Conservation (phyloP, 2,329 filamentous ascomycete genomes). For the Myriangium duriaei region DNA sequence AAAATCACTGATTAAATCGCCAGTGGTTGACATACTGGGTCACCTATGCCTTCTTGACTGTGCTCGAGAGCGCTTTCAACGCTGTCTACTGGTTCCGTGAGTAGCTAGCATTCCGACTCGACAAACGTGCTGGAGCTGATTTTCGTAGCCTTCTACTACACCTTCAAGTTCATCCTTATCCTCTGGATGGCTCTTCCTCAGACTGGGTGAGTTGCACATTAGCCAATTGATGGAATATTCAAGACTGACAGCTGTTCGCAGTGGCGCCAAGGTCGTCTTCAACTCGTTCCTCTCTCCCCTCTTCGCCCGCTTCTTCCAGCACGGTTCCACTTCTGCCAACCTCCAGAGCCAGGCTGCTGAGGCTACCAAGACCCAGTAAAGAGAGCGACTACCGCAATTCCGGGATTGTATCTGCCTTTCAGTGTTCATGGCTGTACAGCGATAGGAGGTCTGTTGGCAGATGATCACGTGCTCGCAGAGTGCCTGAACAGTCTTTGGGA, state of each 20-base stretch:
- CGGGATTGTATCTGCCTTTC: no score
- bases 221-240: background rate
- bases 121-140: constrained; percentile 13
- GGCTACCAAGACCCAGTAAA: constrained; percentile 28
- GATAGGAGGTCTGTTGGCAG: no score
- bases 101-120: constrained; percentile 12
- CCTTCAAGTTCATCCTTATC: constrained; percentile 96
- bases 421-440: no score
- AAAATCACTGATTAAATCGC: constrained; percentile 21
- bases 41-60: constrained; percentile 69
- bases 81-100: constrained; percentile 78
- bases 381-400: no score
- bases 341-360: constrained; percentile 80
- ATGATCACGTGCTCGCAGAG: no score
- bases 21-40: constrained; percentile 80
- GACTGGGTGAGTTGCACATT: constrained; percentile 59
- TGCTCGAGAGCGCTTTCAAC: constrained; percentile 69
- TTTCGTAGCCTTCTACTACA: constrained; percentile 78
- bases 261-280: constrained; percentile 94
- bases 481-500: background rate
- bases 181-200: constrained; percentile 95
- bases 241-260: constrained; percentile 30
- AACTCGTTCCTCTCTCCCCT: constrained; percentile 86
- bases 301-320: constrained; percentile 79
- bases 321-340: constrained; percentile 66